A percentile compares a stretch with the other conserved stretches of the same genome.
Evolutionary conservation across 352 stramenopile genomes (phyloP).

Genomic region (Phytophthora nicotianae): DNA sequence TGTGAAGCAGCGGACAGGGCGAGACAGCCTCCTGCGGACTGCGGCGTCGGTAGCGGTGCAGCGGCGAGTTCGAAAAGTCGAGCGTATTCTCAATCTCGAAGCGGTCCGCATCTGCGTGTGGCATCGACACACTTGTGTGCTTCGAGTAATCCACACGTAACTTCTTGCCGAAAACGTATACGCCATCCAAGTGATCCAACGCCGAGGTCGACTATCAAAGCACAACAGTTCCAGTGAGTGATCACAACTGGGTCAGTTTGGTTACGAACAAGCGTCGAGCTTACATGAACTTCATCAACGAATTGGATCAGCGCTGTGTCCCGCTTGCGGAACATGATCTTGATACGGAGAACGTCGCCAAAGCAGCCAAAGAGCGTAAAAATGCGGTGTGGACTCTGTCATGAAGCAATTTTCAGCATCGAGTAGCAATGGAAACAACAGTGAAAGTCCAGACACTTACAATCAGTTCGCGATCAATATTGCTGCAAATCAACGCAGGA

Average conservation of each 20-base stretch:
- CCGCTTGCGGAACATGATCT: constrained; percentile 89
- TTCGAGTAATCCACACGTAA: constrained; percentile 86
- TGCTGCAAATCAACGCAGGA: constrained; percentile 84
- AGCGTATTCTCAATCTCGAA: constrained; percentile 87
- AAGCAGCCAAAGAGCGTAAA: constrained; percentile 89
- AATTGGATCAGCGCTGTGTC: constrained; percentile 87
- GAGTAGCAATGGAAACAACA: constrained; percentile 1
- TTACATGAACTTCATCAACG: constrained; percentile 72
- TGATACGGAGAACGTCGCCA: constrained; percentile 82
- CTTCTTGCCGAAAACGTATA: constrained; percentile 80
- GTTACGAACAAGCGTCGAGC: constrained; percentile 8
- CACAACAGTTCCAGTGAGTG: constrained; percentile 17
- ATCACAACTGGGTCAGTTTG: constrained; percentile 1
- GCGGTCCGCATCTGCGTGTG: constrained; percentile 72
- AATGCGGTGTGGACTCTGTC: constrained; percentile 61
- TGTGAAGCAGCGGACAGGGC: constrained; percentile 65
- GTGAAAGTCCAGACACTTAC: constrained; percentile 34
- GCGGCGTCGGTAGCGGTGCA: constrained; percentile 80
- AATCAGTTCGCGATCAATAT: constrained; percentile 70
- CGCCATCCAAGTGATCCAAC: constrained; percentile 76
- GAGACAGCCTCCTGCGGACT: constrained; percentile 66
- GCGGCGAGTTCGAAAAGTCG: constrained; percentile 75
- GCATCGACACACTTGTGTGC: constrained; percentile 82
- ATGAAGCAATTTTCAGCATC: not conserved
- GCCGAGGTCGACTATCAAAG: constrained; percentile 64